Base-by-base conservation (phyloP, 306 rosid genomes). In the Astragalus membranaceus region DNA sequence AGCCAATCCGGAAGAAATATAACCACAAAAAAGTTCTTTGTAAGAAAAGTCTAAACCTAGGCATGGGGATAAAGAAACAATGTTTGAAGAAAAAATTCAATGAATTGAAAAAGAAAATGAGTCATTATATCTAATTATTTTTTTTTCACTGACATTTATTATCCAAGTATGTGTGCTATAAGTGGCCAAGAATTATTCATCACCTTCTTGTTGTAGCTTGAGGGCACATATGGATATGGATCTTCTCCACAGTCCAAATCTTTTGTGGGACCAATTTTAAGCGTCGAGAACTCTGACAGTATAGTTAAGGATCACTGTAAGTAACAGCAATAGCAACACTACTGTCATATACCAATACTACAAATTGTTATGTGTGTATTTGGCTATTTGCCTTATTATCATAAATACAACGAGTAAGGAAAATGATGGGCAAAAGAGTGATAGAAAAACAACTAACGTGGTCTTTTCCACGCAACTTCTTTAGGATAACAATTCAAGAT, bases 381-480 rank as follows among this genome's bases (percentile, higher is more conserved):
- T 61, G 33, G 51, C 67, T 15, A 15, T 37, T 61, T 72, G 47
- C 65, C 51, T 20, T 20, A 20, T 79, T 73, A 79, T 79, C 72
- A 15, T 49, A 65, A 46, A 13, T 15, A 4, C 8, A 46, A 0
- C 2, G 6, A 77, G 0, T 29, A 64, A 37, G 54, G 10, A 57
- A 67, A 51, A 1, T 39, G 33, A 65, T 47, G 32, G 36, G 41
- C 36, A 12, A 42, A 71, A 48, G 83, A 62, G 80, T 53, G 80
- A 74, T 80, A 56, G 70, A 62, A 56, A 69, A 75, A 52, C 77
- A 15, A 14, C 13, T 54, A 69, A 69, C 77, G 83, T 80, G 83
- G 80, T 79, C 46, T 75, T 69, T 80, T 66, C 64, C 73, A 54
- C 49, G 67, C 79, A 73, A 62, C 69, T 59, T 43, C 46, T 68